Percentiles rank a stretch among this genome's conserved stretches.
These are phyloP conservation scores for Aureobasidium lini DNA, from an alignment of 2,329 filamentous ascomycete genomes.

Conservation along the genomic window DNA sequence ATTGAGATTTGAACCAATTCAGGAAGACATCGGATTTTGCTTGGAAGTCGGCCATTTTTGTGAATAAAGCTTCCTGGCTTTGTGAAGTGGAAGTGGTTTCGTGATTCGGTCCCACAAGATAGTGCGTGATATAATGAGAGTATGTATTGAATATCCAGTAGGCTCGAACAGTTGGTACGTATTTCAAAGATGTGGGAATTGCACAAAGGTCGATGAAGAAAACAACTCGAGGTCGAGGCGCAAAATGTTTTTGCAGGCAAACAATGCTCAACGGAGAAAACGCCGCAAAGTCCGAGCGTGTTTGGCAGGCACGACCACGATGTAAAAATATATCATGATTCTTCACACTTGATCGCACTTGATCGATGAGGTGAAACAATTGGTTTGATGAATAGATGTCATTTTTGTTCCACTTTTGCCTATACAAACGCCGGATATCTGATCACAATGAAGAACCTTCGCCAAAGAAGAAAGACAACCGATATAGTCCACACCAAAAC, in stretches of 20 bases:
- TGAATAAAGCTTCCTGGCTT: background rate
- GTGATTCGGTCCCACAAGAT: background rate
- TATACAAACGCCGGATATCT: constrained; percentile 9
- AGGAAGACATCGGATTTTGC: constrained; percentile 35
- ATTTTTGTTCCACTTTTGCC: constrained; percentile 12
- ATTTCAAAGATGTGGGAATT: background rate
- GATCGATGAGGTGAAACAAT: background rate
- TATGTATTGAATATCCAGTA: background rate
- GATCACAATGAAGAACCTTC: background rate
- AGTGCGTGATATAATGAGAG: background rate
- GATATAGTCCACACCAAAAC: constrained; percentile 5
- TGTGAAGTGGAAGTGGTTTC: background rate
- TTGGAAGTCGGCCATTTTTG: constrained; percentile 9
- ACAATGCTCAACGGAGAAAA: background rate
- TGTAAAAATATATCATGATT: background rate
- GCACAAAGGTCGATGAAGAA: background rate
- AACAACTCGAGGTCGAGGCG: background rate
- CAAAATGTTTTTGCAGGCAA: constrained; percentile 10
- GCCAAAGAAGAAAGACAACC: constrained; percentile 1
- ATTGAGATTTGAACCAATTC: constrained; percentile 48
- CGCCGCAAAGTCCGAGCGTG: constrained; percentile 2
- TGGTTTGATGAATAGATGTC: background rate
- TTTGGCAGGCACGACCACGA: background rate
- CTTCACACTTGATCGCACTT: background rate
- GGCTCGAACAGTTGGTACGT: too few species aligned